Evolutionary conservation across 768 basidiomycete genomes (phyloP).

Genomic region (Hypsizygus marmoreus): DNA sequence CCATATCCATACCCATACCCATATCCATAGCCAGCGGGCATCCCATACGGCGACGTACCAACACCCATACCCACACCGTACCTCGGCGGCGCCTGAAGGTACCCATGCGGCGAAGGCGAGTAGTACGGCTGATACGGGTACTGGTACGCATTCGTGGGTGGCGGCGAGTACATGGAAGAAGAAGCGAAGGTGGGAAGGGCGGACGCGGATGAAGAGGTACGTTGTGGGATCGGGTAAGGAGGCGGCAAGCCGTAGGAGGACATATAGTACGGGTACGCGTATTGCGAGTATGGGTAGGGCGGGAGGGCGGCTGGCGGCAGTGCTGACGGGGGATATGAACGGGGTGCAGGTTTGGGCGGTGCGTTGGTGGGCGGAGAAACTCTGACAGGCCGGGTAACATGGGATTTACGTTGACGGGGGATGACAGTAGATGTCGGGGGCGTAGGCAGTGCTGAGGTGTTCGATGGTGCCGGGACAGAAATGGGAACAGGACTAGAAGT

Average conservation of each 20-base stretch:
- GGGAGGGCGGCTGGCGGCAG: conserved; percentile 3
- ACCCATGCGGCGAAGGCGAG: conserved; percentile 4
- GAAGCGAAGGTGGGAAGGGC: conserved; percentile 7
- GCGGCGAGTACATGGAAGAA: conserved; percentile 9
- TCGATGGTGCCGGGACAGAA: neutral
- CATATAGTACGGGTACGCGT: conserved; percentile 39
- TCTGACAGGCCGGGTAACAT: neutral
- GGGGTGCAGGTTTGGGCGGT: conserved; percentile 4
- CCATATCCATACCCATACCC: no score
- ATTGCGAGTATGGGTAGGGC: conserved; percentile 16
- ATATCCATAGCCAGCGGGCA: neutral
- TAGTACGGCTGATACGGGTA: conserved; percentile 10
- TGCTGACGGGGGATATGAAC: conserved; percentile 2
- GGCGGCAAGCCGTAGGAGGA: conserved; percentile 34
- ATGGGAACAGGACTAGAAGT: neutral
- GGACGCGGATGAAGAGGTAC: neutral
- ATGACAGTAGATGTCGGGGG: conserved; percentile 1
- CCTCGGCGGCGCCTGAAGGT: neutral
- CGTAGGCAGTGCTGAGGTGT: neutral
- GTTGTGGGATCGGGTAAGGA: conserved; percentile 3
- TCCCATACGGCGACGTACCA: no score
- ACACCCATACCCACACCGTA: neutral
- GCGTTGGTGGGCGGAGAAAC: neutral
- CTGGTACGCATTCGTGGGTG: conserved; percentile 16
- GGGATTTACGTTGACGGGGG: conserved; percentile 4